These are phyloP conservation scores for Boletus fagicola DNA, from an alignment of 768 basidiomycete species.

Conservation along the genomic window DNA sequence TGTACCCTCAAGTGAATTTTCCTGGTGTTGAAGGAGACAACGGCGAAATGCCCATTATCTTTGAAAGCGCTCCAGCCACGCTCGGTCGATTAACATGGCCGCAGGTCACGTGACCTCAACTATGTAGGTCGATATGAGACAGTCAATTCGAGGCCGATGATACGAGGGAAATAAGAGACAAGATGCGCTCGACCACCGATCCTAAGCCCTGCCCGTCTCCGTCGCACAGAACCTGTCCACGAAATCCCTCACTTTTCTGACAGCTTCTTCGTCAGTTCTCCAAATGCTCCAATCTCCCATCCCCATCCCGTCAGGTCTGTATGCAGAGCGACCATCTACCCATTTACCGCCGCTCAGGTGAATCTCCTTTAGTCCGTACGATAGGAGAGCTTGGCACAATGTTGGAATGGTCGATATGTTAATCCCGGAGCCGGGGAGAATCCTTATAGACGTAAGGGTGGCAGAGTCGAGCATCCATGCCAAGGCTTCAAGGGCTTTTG, in stretches of 20 bases:
- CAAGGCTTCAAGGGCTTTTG: constrained; percentile 42
- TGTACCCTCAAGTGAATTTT: constrained; percentile 28
- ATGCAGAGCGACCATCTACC: constrained; percentile 51
- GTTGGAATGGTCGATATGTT: constrained; percentile 51
- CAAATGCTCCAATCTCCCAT: constrained; percentile 79
- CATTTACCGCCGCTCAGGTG: constrained; percentile 75
- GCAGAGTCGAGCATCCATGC: constrained; percentile 38
- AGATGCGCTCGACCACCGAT: background rate
- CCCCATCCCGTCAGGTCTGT: constrained; percentile 57
- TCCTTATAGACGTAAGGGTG: constrained; percentile 18
- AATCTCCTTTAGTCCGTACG: constrained; percentile 61
- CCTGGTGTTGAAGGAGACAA: constrained; percentile 26
- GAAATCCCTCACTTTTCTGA: constrained; percentile 51
- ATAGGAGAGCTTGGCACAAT: constrained; percentile 50
- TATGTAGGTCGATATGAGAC: background rate
- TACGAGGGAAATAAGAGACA: background rate
- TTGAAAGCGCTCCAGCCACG: constrained; percentile 27
- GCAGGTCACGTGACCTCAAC: constrained; percentile 30
- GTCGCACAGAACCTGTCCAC: constrained; percentile 33
- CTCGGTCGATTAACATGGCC: constrained; percentile 17
- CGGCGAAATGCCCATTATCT: constrained; percentile 36
- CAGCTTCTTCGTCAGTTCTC: constrained; percentile 53
- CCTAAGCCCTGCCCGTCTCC: background rate
- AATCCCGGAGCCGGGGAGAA: constrained; percentile 79
- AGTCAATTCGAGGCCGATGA: background rate